Evolutionary conservation across 2,329 filamentous ascomycete genomes (phyloP).

Genomic region (Beauveria scarabaeidicola): DNA sequence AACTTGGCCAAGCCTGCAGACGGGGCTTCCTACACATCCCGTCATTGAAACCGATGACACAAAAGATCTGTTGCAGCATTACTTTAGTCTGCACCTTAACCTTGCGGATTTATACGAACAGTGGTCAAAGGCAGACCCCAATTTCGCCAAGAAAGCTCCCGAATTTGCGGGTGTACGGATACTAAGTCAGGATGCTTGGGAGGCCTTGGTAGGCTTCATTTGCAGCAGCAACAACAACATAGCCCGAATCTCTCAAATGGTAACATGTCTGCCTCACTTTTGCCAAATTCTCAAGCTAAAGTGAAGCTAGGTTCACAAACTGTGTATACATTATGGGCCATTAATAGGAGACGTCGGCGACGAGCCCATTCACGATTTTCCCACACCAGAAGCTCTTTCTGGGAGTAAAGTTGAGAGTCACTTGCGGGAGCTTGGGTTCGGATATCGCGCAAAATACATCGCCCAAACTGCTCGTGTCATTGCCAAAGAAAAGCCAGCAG

Average conservation of each 20-base stretch:
- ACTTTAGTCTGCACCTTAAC: slow-evolving; percentile 79
- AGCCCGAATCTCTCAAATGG: slow-evolving; percentile 89
- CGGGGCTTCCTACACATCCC: slow-evolving; percentile 12
- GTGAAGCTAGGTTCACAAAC: slow-evolving; percentile 60
- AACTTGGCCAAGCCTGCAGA: slow-evolving; percentile 41
- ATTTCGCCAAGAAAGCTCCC: slow-evolving; percentile 81
- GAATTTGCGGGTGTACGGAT: slow-evolving; percentile 89
- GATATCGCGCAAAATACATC: slow-evolving; percentile 90
- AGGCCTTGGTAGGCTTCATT: slow-evolving; percentile 87
- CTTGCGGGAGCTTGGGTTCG: slow-evolving; percentile 78
- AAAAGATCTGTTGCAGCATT: slow-evolving; percentile 65
- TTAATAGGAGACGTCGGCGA: slow-evolving; percentile 63
- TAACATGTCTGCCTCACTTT: slow-evolving; percentile 22
- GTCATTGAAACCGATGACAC: slow-evolving; percentile 51
- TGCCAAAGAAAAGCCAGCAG: slow-evolving; percentile 52
- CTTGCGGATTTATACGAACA: slow-evolving; percentile 69
- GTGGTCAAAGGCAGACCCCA: slow-evolving; percentile 78
- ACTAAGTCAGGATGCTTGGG: slow-evolving; percentile 91
- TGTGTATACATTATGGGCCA: slow-evolving; percentile 78
- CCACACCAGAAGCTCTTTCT: slow-evolving; percentile 63
- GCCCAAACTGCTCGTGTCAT: slow-evolving; percentile 75
- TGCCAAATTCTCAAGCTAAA: neutral
- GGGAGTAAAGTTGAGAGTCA: slow-evolving; percentile 68
- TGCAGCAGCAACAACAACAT: slow-evolving; percentile 99
- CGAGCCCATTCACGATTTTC: slow-evolving; percentile 79